Evolutionary conservation across 2,329 filamentous ascomycete genomes (phyloP).

Genomic region (Aspergillus flavus): DNA sequence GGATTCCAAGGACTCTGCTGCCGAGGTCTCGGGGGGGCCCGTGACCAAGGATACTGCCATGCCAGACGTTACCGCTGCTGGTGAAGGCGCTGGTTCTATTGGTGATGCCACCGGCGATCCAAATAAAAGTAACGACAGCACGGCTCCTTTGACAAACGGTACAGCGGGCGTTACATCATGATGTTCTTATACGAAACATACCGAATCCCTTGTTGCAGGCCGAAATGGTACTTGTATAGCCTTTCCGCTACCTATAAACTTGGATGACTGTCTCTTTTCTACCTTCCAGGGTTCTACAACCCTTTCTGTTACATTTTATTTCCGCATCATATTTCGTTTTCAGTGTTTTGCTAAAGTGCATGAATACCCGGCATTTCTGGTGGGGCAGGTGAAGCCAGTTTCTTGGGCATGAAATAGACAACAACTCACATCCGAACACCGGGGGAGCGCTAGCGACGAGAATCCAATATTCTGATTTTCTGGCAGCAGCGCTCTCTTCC

Average conservation of each 20-base stretch:
- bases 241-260: not conserved
- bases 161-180: slow-evolving; percentile 54
- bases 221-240: not conserved
- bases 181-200: slow-evolving; percentile 2
- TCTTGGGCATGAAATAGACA: slow-evolving; percentile 3
- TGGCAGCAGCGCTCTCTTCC: not conserved
- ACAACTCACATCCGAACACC: not conserved
- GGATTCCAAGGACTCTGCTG: slow-evolving; percentile 40
- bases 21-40: slow-evolving; percentile 13
- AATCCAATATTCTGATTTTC: not conserved
- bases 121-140: slow-evolving; percentile 36
- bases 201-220: not conserved
- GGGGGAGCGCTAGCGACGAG: not conserved
- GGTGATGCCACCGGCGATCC: slow-evolving; percentile 19
- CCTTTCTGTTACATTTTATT: not conserved
- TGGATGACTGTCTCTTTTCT: slow-evolving; percentile 2
- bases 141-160: slow-evolving; percentile 58
- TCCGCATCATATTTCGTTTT: not conserved
- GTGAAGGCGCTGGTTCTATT: slow-evolving; percentile 2
- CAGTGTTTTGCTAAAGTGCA: not conserved
- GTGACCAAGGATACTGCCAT: slow-evolving; percentile 18
- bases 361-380: slow-evolving; percentile 1
- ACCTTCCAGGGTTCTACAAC: not conserved
- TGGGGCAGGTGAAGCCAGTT: not conserved
- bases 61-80: slow-evolving; percentile 18